Percentiles rank a stretch among this genome's conserved stretches.
Evolutionary conservation across 163 green algal genomes (phyloP).

Genomic region (Coccomyxa subellipsoidea): DNA sequence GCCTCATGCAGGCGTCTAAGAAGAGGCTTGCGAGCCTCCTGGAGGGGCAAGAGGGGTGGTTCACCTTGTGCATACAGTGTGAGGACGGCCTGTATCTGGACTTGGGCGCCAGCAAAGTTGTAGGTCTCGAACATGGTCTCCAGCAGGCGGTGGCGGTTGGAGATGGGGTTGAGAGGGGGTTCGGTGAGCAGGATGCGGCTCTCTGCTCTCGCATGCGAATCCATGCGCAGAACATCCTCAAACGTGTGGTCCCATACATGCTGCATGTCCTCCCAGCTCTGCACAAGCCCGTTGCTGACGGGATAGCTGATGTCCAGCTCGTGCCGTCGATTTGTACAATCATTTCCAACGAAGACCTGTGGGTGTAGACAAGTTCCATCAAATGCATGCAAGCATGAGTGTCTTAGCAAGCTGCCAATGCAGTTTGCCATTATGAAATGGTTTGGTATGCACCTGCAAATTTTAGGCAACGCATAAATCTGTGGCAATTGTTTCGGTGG

Average conservation of each 20-base stretch:
- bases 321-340: slow-evolving; percentile 43
- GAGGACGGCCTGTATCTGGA: slow-evolving; percentile 81
- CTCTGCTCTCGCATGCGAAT: slow-evolving; percentile 35
- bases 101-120: slow-evolving; percentile 53
- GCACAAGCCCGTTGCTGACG: slow-evolving; percentile 65
- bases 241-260: slow-evolving; percentile 69
- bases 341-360: slow-evolving; percentile 51
- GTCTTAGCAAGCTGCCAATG: too few species aligned
- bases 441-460: too few species aligned
- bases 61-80: slow-evolving; percentile 71
- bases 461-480: too few species aligned
- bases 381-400: neutral
- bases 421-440: too few species aligned
- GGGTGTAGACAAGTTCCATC: neutral
- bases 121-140: slow-evolving; percentile 71
- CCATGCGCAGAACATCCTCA: slow-evolving; percentile 43
- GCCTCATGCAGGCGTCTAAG: too few species aligned
- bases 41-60: neutral
- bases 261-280: slow-evolving; percentile 70
- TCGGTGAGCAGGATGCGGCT: slow-evolving; percentile 71
- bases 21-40: neutral
- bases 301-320: slow-evolving; percentile 69
- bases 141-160: slow-evolving; percentile 59
- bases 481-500: too few species aligned
- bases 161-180: slow-evolving; percentile 60